phyloP scores from a whole-genome alignment of 768 basidiomycete genomes.

The Suillus variegatus region DNA sequence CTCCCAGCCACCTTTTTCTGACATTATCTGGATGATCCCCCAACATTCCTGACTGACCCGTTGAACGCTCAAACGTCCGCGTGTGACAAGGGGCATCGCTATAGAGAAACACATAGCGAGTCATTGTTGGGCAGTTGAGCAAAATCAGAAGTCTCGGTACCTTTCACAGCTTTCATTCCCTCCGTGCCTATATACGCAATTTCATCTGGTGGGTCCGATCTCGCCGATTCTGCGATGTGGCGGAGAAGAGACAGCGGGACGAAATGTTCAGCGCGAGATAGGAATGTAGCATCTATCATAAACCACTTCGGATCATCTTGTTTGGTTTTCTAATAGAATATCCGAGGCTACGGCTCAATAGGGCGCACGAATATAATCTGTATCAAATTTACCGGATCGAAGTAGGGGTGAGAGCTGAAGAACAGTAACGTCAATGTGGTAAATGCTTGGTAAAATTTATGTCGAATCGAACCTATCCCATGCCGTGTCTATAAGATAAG shows the following conservation, averaged over 20 bases:
- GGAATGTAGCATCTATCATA: slow-evolving; percentile 85
- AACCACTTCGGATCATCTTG: slow-evolving; percentile 81
- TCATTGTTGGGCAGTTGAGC: slow-evolving; percentile 2
- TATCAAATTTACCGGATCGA: slow-evolving; percentile 55
- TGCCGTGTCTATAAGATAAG: slow-evolving; percentile 65
- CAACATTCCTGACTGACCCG: slow-evolving; percentile 69
- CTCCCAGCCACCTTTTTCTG: slow-evolving; percentile 81
- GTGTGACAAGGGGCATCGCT: slow-evolving; percentile 80
- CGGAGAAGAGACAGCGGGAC: slow-evolving; percentile 78
- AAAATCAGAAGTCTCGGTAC: slow-evolving; percentile 34
- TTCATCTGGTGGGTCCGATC: slow-evolving; percentile 45
- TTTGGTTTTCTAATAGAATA: slow-evolving; percentile 61
- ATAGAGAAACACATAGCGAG: slow-evolving; percentile 17
- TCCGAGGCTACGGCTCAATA: neutral
- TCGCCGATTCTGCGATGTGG: slow-evolving; percentile 49
- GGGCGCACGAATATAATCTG: neutral
- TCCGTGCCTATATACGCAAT: slow-evolving; percentile 67
- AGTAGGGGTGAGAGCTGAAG: slow-evolving; percentile 73
- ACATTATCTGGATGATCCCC: slow-evolving; percentile 58
- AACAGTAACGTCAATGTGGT: slow-evolving; percentile 12
- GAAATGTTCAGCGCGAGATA: slow-evolving; percentile 64
- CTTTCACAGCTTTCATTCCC: slow-evolving; percentile 64
- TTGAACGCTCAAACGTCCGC: slow-evolving; percentile 88
- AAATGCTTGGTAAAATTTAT: slow-evolving; percentile 12
- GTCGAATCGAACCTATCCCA: slow-evolving; percentile 72